phyloP scores from a whole-genome alignment of 305 asterid genomes.

The Fraxinus velutina region DNA sequence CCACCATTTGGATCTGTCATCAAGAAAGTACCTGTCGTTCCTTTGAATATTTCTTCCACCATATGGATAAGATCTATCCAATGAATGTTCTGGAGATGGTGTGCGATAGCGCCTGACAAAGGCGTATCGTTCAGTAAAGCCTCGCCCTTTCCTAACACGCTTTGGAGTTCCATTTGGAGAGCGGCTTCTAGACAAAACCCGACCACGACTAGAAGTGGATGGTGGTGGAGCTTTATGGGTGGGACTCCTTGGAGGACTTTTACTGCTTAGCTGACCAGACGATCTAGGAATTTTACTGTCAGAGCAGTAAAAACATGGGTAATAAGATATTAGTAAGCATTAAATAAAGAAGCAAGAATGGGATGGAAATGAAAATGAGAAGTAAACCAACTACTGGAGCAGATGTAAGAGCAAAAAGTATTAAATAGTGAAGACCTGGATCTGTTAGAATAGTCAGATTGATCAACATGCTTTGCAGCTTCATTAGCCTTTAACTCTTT shows the following conservation, averaged over 20 bases:
- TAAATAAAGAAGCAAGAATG: not conserved
- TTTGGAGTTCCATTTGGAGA: conserved; percentile 75
- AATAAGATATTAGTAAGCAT: not conserved
- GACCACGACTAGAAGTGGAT: conserved; percentile 44
- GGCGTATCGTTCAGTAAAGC: conserved; percentile 72
- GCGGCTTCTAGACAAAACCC: conserved; percentile 44
- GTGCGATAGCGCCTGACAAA: conserved; percentile 90
- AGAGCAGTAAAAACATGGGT: not conserved
- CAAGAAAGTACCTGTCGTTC: conserved; percentile 59
- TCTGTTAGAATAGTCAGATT: conserved; percentile 42
- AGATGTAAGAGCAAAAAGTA: conserved; percentile 7
- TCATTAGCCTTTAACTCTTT: conserved; percentile 25
- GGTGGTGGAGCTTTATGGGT: conserved; percentile 36
- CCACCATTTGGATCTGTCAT: not conserved
- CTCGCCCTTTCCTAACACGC: conserved; percentile 92
- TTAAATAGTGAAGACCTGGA: conserved; percentile 48
- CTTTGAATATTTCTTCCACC: conserved; percentile 70
- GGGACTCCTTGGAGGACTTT: conserved; percentile 40
- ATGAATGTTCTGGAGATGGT: conserved; percentile 77
- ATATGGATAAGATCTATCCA: conserved; percentile 58
- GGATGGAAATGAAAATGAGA: not conserved
- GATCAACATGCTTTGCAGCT: conserved; percentile 24
- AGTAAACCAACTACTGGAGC: not conserved
- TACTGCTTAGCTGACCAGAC: conserved; percentile 33
- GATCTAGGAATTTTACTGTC: conserved; percentile 25